Conservation (phyloP, 176 grass and related monocot species). For the Aegilops speltoides region DNA sequence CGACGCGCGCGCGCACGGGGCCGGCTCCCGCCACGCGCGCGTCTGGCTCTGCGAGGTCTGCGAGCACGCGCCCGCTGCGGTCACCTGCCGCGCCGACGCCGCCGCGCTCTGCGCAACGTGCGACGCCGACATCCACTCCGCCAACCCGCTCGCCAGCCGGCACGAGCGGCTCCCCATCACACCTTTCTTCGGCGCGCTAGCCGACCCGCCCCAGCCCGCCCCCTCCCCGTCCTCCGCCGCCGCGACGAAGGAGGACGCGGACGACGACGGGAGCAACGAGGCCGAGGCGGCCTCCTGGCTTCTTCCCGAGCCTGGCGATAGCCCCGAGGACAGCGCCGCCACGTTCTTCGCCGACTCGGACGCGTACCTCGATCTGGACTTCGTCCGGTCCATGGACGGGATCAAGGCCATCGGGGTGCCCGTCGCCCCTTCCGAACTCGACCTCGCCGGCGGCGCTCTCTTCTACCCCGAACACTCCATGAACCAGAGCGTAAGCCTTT, state of each 20-base stretch:
- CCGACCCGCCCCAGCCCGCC: constrained; percentile 25
- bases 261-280: constrained; percentile 52
- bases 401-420: constrained; percentile 51
- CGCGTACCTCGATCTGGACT: constrained; percentile 48
- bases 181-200: constrained; percentile 46
- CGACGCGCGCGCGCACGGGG: constrained; percentile 40
- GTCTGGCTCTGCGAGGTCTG: constrained; percentile 76
- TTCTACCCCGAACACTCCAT: constrained; percentile 46
- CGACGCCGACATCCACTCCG: constrained; percentile 87
- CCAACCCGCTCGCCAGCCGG: constrained; percentile 80
- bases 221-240: neutral
- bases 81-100: constrained; percentile 81
- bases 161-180: constrained; percentile 73
- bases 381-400: constrained; percentile 40
- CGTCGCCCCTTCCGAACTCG: constrained; percentile 23
- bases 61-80: constrained; percentile 53
- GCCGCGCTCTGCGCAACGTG: constrained; percentile 81
- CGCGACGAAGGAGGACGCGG: neutral
- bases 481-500: constrained; percentile 41
- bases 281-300: constrained; percentile 86
- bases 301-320: constrained; percentile 52
- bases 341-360: constrained; percentile 37
- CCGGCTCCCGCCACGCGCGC: constrained; percentile 43
- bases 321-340: constrained; percentile 8
- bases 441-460: constrained; percentile 12